Conservation (phyloP, 768 basidiomycete species). For the Pisolithus marmoratus region DNA sequence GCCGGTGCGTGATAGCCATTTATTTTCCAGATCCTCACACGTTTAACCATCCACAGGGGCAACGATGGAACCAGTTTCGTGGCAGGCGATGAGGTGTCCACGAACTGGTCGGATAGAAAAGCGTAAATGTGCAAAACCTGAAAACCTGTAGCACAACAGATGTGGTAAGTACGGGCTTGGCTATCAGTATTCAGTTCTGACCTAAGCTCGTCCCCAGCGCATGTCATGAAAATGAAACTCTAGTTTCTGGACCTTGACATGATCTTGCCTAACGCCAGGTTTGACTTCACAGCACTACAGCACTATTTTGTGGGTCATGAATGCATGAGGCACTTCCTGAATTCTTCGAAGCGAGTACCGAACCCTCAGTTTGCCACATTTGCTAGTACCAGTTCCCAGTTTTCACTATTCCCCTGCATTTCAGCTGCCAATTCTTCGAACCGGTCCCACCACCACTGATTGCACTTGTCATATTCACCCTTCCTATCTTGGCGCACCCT, state of each 20-base stretch:
- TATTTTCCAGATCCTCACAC: conserved; percentile 1
- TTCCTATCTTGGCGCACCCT: conserved; percentile 37
- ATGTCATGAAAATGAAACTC: no score
- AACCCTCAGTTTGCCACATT: conserved; percentile 34
- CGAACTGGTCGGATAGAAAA: conserved; percentile 75
- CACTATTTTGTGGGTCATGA: no score
- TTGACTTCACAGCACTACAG: no score
- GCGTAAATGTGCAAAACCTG: conserved; percentile 84
- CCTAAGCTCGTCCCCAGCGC: no score
- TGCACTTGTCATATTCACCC: conserved; percentile 47
- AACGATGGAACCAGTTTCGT: conserved; percentile 80
- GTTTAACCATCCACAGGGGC: conserved; percentile 41
- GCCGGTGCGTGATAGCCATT: conserved; percentile 45
- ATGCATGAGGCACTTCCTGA: no score
- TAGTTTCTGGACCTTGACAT: no score
- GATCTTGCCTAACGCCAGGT: no score
- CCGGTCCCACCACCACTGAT: conserved; percentile 80
- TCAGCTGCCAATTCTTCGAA: conserved; percentile 40
- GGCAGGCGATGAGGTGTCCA: conserved; percentile 89
- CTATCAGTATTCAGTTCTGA: no score
- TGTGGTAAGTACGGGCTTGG: neutral
- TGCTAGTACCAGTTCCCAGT: conserved; percentile 46
- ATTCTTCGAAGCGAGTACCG: neutral
- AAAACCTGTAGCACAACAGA: conserved; percentile 41
- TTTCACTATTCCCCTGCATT: conserved; percentile 36